Percentiles rank a stretch among this genome's conserved stretches.
Evolutionary conservation across 2,329 filamentous ascomycete genomes (phyloP).

Genomic region (Calycina marina): DNA sequence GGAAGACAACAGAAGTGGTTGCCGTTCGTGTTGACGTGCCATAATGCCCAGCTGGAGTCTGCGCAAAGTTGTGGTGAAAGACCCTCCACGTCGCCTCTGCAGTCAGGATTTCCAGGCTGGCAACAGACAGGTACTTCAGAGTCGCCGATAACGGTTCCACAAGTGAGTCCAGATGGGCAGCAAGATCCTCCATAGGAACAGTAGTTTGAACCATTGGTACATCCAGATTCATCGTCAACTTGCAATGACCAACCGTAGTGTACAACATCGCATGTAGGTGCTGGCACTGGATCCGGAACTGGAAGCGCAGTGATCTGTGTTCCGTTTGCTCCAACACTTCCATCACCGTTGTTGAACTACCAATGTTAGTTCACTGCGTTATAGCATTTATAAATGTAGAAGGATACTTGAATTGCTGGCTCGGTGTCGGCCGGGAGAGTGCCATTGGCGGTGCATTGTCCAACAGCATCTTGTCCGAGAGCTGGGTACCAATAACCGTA

Average conservation of each 20-base stretch:
- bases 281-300: not conserved
- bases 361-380: not conserved
- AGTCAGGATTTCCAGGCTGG: slow-evolving; percentile 1
- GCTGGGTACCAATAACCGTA: slow-evolving; percentile 1
- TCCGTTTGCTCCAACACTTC: not conserved
- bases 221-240: not conserved
- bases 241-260: slow-evolving; percentile 1
- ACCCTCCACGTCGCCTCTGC: slow-evolving; percentile 1
- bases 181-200: not conserved
- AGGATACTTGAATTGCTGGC: slow-evolving; percentile 1
- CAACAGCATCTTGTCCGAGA: slow-evolving; percentile 1
- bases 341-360: slow-evolving; percentile 1
- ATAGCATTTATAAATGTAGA: not conserved
- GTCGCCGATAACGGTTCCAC: slow-evolving; percentile 1
- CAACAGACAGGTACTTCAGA: slow-evolving; percentile 1
- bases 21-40: slow-evolving; percentile 1
- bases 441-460: not conserved
- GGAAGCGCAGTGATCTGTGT: not conserved
- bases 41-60: not conserved
- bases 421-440: not conserved
- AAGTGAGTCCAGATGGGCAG: not conserved
- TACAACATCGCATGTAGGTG: not conserved
- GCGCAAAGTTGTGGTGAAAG: slow-evolving; percentile 1
- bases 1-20: slow-evolving; percentile 1
- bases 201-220: not conserved